Evolutionary conservation across 2,329 filamentous ascomycete species (phyloP).

Genomic region (Pseudogymnoascus pannorum): DNA sequence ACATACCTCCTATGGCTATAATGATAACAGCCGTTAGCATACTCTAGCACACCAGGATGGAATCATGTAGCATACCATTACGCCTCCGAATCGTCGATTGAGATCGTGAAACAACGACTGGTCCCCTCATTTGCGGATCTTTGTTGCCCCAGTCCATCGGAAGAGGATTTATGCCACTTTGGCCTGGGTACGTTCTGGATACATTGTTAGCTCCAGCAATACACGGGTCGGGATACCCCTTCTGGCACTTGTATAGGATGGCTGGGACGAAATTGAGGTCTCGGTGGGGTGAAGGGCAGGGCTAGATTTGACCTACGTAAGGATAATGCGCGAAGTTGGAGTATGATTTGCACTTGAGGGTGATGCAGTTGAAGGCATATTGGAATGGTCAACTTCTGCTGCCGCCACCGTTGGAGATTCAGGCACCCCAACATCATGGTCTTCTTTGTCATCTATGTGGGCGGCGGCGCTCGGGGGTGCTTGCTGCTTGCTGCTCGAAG

Average conservation of each 20-base stretch:
- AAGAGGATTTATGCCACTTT: conserved; percentile 89
- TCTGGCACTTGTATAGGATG: not conserved
- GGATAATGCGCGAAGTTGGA: conserved; percentile 54
- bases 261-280: not conserved
- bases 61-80: conserved; percentile 54
- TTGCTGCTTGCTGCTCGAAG: not conserved
- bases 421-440: conserved; percentile 22
- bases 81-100: conserved; percentile 69
- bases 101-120: conserved; percentile 77
- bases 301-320: conserved; percentile 39
- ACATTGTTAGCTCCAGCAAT: conserved; percentile 3
- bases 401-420: conserved; percentile 26
- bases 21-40: conserved; percentile 19
- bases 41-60: conserved; percentile 15
- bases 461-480: conserved; percentile 1
- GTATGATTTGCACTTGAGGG: conserved; percentile 24
- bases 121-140: conserved; percentile 69
- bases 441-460: conserved; percentile 13
- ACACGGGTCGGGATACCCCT: conserved; percentile 1
- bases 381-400: conserved; percentile 17
- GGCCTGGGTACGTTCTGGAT: conserved; percentile 74
- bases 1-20: conserved; percentile 51
- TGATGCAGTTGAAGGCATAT: conserved; percentile 12
- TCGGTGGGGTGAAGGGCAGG: not conserved
- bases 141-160: conserved; percentile 79